A percentile compares a stretch with the other conserved stretches of the same genome.
phyloP scores from a whole-genome alignment of 495 filamentous ascomycete genomes.

The Cladorrhinum samala region DNA sequence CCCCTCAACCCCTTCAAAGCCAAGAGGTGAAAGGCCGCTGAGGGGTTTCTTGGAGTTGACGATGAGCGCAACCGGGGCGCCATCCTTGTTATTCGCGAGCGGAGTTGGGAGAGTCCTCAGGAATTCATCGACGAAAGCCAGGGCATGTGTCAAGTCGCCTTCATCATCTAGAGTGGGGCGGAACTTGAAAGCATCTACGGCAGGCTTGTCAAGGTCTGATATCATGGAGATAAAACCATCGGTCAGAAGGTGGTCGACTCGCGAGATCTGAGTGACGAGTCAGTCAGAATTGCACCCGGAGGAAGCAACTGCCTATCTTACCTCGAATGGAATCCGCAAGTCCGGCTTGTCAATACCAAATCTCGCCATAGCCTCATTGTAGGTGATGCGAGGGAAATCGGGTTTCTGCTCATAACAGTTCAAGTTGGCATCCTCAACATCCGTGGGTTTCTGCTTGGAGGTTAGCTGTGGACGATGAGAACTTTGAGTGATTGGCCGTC shows the following conservation, averaged over 20 bases:
- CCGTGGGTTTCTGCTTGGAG: background rate
- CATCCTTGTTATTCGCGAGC: constrained; percentile 59
- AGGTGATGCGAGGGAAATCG: constrained; percentile 47
- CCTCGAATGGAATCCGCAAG: constrained; percentile 51
- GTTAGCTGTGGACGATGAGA: background rate
- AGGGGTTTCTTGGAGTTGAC: constrained; percentile 64
- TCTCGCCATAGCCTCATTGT: constrained; percentile 68
- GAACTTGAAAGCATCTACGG: constrained; percentile 68
- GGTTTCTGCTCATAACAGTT: constrained; percentile 11
- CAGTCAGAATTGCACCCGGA: background rate
- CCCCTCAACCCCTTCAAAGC: constrained; percentile 62
- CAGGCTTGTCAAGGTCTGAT: constrained; percentile 52
- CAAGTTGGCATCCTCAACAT: background rate
- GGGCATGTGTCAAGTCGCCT: constrained; percentile 17
- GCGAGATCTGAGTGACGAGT: constrained; percentile 47
- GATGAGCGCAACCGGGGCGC: constrained; percentile 70
- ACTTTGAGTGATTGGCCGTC: no score
- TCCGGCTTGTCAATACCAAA: constrained; percentile 95
- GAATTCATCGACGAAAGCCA: constrained; percentile 58
- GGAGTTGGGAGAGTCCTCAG: constrained; percentile 57
- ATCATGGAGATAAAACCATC: constrained; percentile 67
- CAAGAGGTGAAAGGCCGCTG: constrained; percentile 65
- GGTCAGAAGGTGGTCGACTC: constrained; percentile 57
- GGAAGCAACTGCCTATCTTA: constrained; percentile 18
- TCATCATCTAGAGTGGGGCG: constrained; percentile 23